phyloP scores from a whole-genome alignment of 2,329 filamentous ascomycete species.

The Basipetospora chlamydospora region DNA sequence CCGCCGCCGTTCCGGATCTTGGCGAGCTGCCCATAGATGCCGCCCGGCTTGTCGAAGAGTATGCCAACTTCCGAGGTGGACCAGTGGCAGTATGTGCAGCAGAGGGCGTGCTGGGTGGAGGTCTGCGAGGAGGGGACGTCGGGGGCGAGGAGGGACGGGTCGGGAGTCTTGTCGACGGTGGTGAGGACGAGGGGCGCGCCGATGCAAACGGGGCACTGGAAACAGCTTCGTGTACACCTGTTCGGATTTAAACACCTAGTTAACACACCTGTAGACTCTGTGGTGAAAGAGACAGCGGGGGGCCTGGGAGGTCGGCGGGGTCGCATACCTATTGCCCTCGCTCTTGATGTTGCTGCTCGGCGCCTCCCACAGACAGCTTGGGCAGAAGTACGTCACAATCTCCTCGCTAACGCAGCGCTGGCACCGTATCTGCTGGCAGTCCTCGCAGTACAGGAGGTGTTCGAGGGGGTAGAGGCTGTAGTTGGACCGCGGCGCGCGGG shows the following conservation, averaged over 20 bases:
- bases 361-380: constrained; percentile 89
- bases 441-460: constrained; percentile 89
- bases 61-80: constrained; percentile 79
- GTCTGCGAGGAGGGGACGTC: constrained; percentile 17
- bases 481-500: constrained; percentile 68
- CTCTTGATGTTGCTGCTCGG: constrained; percentile 83
- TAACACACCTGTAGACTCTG: no score
- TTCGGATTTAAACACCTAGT: no score
- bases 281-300: background rate
- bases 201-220: constrained; percentile 82
- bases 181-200: constrained; percentile 59
- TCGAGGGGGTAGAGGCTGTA: constrained; percentile 90
- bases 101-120: constrained; percentile 48
- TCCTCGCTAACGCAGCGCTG: constrained; percentile 85
- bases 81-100: constrained; percentile 89
- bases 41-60: constrained; percentile 77
- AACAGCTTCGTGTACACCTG: constrained; percentile 88
- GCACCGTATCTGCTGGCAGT: constrained; percentile 92
- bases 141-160: constrained; percentile 27
- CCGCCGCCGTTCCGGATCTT: constrained; percentile 51
- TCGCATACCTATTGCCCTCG: constrained; percentile 72
- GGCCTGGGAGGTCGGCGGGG: background rate
- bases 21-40: constrained; percentile 67
- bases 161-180: constrained; percentile 44
- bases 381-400: constrained; percentile 89